Percentiles rank a stretch among this genome's conserved stretches.
Conservation (phyloP, 371 early-diverging fungal species). For the Catenaria anguillulae region DNA sequence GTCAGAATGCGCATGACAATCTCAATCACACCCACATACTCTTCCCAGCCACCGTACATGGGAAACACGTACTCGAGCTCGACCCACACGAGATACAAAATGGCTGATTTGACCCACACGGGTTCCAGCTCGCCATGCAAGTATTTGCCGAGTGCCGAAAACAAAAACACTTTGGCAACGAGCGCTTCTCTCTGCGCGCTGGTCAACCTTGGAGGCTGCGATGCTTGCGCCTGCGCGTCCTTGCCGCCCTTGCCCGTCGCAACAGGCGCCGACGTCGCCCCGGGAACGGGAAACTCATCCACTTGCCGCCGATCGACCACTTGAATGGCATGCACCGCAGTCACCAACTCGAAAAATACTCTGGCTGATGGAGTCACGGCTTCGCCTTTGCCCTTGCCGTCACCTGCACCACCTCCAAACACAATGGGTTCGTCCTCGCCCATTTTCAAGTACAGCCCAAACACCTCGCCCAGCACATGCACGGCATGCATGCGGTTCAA, state of each 20-base stretch:
- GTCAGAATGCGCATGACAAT: slow-evolving; percentile 3
- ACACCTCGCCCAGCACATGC: slow-evolving; percentile 4
- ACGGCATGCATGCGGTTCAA: background rate
- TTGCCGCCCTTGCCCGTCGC: background rate
- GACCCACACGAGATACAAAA: background rate
- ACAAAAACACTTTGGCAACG: background rate
- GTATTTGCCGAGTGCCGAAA: background rate
- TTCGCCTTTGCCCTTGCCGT: background rate
- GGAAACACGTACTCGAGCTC: background rate
- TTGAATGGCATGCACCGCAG: background rate
- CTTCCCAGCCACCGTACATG: background rate
- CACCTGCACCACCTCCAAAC: no score
- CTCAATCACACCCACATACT: background rate
- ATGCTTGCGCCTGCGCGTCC: background rate
- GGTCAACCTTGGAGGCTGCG: background rate
- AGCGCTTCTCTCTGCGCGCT: background rate
- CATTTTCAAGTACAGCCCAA: background rate
- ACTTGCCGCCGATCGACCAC: background rate
- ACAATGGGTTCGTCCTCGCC: background rate
- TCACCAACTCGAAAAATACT: background rate
- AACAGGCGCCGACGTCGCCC: background rate
- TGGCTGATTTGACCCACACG: background rate
- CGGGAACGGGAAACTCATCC: background rate
- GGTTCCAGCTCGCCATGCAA: background rate
- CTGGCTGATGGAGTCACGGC: background rate